These are phyloP conservation scores for Cryptococcus sp. DNA, from an alignment of 1,284 basidiomycete species.

Conservation along the genomic window DNA sequence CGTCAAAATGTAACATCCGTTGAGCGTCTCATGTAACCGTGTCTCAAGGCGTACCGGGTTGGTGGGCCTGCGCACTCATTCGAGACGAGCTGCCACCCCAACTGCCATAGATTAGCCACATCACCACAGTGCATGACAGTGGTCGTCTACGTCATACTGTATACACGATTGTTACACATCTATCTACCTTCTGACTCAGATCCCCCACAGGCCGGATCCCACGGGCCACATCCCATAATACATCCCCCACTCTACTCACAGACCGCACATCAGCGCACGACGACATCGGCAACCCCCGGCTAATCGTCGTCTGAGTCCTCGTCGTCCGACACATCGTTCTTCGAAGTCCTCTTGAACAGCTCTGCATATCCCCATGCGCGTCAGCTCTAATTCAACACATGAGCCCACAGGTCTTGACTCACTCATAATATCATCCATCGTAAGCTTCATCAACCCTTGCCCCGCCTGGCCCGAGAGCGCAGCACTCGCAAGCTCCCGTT, in stretches of 20 bases:
- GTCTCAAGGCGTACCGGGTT: too few species aligned
- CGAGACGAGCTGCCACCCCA: too few species aligned
- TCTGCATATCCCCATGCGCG: background rate
- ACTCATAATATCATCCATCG: conserved; percentile 74
- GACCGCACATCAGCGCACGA: background rate
- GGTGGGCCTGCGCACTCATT: too few species aligned
- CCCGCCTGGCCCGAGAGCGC: conserved; percentile 84
- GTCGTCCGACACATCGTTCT: conserved; percentile 8
- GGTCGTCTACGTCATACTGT: too few species aligned
- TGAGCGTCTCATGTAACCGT: too few species aligned
- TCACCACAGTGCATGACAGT: too few species aligned
- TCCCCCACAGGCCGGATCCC: too few species aligned
- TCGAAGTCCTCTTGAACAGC: conserved; percentile 10
- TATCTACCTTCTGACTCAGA: too few species aligned
- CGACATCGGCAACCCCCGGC: background rate
- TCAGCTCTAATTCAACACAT: background rate
- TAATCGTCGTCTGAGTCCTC: conserved; percentile 6
- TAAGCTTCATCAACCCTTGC: conserved; percentile 73
- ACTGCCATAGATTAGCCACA: background rate
- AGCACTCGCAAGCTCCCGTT: conserved; percentile 76
- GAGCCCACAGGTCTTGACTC: conserved; percentile 9
- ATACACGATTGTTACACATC: too few species aligned
- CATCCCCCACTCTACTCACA: too few species aligned
- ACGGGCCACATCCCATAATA: too few species aligned
- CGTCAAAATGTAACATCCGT: background rate